Evolutionary conservation across 75 land plant genomes (phyloP).

Genomic region (Selaginella moellendorffii): DNA sequence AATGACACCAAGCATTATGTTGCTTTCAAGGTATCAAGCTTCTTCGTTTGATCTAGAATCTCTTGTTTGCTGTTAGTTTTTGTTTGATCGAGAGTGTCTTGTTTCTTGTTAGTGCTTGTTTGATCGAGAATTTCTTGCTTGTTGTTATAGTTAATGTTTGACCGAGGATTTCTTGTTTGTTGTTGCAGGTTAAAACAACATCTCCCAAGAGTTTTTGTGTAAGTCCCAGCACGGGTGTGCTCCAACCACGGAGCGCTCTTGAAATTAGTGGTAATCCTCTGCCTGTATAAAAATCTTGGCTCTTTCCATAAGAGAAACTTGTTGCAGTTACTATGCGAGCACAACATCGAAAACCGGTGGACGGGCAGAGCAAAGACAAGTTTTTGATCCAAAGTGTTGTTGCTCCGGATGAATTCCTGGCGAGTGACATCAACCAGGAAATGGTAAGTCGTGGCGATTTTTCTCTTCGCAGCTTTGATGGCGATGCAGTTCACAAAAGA

Average conservation of each 20-base stretch:
- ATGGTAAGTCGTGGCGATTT: slow-evolving; percentile 36
- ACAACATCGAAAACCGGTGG: not conserved
- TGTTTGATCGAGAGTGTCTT: no score
- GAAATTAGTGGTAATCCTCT: slow-evolving; percentile 4
- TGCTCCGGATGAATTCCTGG: slow-evolving; percentile 30
- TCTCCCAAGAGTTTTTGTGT: slow-evolving; percentile 89
- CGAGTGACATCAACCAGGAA: slow-evolving; percentile 37
- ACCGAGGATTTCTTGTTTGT: no score
- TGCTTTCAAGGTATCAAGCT: not conserved
- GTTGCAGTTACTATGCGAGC: slow-evolving; percentile 9
- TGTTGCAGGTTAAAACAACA: slow-evolving; percentile 71
- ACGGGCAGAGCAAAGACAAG: slow-evolving; percentile 1
- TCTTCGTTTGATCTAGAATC: no score
- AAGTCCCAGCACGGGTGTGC: slow-evolving; percentile 74
- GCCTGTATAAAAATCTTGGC: no score
- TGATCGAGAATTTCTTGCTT: no score
- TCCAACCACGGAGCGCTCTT: slow-evolving; percentile 39
- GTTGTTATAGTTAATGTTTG: no score
- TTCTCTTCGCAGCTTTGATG: no score
- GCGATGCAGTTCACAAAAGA: not conserved
- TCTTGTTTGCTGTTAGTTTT: no score
- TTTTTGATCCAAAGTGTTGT: slow-evolving; percentile 9
- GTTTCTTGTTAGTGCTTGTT: no score
- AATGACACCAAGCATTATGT: not conserved
- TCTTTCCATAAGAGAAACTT: no score